Evolutionary conservation across 1,284 basidiomycete genomes (phyloP), one percentile per base, ranked within the genome.

Genomic region (Papiliotrema flavescens): DNA sequence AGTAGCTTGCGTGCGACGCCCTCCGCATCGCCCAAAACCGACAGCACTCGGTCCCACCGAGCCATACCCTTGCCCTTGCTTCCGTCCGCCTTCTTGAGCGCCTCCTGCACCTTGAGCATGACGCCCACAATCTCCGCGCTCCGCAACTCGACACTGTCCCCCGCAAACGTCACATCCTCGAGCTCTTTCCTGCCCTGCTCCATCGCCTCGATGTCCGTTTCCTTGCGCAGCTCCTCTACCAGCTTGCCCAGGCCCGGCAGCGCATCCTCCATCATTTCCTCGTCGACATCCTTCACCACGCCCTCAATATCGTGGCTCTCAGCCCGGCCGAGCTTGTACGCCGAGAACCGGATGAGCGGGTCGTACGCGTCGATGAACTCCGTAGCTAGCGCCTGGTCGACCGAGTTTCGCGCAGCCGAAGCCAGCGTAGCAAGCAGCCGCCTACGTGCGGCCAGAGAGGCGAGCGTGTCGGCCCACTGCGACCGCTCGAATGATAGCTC

Each of bases 61-160:
- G 57, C 67, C 69, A 76, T 72, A 36, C 69, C 66, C 26, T 57
- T 63, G 23, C 67, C 63, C 52, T 64, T 60, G 66, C 74, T 51
- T 86, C 73, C 62, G 79, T 82, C 54, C 20, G 59, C 53, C 55
- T 67, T 69, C n/a, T 61, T 69, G 65, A 93, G 84, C 2, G 88
- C 90, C 14, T 86, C 84, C 67, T 93, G 89, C 3, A 95, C 88
- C 64, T 84, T 87, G 56, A 90, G 75, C 57, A 97, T 79, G 19
- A 89, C 89, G 65, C 89, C 89, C 48, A 97, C 91, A 48, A 98
- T 79, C 77, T 98, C 93, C 0, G 92, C 90, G 65, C 88, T 92
- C 52, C 93, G 83, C 45, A 97, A 82, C 17, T 92, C 90, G 8
- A 98, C 84, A 2, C 84, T 83, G 64, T 88, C 82, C 11, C 84